Evolutionary conservation across 495 filamentous ascomycete genomes (phyloP).

Genomic region (Hypoxylon lenormandii): DNA sequence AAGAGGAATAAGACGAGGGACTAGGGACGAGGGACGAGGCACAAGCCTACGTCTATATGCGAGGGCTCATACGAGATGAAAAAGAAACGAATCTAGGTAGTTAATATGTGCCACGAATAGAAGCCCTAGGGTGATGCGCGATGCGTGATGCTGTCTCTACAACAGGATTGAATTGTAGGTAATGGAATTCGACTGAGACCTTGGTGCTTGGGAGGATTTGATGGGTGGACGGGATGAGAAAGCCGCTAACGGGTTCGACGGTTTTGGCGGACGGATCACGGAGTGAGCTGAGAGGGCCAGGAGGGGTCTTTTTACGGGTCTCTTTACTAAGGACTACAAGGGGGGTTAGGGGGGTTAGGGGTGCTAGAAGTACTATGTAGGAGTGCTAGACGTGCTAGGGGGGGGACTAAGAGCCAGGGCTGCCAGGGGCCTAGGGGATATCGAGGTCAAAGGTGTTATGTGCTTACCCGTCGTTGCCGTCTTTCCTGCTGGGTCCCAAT

Average conservation of each 20-base stretch:
- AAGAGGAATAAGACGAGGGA: slow-evolving; percentile 18
- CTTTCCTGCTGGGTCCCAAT: background rate
- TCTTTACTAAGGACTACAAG: background rate
- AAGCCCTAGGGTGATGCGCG: no score
- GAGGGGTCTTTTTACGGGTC: slow-evolving; percentile 31
- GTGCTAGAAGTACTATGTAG: no score
- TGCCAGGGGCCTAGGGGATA: background rate
- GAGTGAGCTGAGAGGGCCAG: slow-evolving; percentile 43
- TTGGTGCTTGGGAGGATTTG: slow-evolving; percentile 15
- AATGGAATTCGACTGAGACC: slow-evolving; percentile 21
- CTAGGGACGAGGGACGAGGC: slow-evolving; percentile 39
- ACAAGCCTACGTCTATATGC: slow-evolving; percentile 36
- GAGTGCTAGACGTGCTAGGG: no score
- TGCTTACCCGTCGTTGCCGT: slow-evolving; percentile 2
- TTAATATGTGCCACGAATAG: slow-evolving; percentile 41
- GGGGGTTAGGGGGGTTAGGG: no score
- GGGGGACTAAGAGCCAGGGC: no score
- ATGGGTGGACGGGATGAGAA: slow-evolving; percentile 34
- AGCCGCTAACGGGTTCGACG: slow-evolving; percentile 22
- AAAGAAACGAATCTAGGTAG: slow-evolving; percentile 1
- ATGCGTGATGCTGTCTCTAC: slow-evolving; percentile 15
- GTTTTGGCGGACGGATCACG: slow-evolving; percentile 39
- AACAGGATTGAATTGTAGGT: slow-evolving; percentile 14
- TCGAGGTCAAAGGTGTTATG: slow-evolving; percentile 2
- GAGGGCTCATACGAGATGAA: slow-evolving; percentile 19